These are phyloP conservation scores for Triticum monococcum DNA, from an alignment of 176 grass and related monocot species.

Conservation along the genomic window DNA sequence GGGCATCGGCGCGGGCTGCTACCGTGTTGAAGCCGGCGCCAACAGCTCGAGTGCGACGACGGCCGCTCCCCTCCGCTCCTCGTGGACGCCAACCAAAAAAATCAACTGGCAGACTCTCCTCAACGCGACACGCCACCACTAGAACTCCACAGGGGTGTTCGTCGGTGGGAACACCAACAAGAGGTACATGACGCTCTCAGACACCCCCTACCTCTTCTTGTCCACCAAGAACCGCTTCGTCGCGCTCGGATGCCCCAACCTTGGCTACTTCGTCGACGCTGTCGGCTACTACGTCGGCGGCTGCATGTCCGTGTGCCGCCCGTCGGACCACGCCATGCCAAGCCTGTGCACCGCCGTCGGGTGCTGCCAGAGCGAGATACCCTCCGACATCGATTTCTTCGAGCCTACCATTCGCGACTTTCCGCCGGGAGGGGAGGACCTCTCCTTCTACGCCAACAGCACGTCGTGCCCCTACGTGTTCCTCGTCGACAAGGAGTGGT, in stretches of 20 bases:
- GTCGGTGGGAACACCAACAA: no score
- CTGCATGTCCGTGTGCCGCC: slow-evolving; percentile 49
- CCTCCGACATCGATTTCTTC: not conserved
- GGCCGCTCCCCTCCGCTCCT: not conserved
- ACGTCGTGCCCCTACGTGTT: not conserved
- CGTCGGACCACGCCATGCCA: not conserved
- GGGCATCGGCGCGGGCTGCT: slow-evolving; percentile 54
- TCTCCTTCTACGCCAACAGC: not conserved
- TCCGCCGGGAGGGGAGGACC: no score
- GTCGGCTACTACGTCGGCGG: not conserved
- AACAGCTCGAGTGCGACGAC: not conserved
- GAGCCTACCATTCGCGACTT: not conserved
- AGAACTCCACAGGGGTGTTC: not conserved
- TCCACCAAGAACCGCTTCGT: slow-evolving; percentile 21
- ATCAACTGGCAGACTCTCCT: slow-evolving; percentile 6
- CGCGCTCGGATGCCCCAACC: slow-evolving; percentile 28
- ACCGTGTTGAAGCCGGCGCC: not conserved
- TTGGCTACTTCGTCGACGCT: not conserved
- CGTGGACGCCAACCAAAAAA: no score
- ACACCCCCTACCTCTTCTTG: slow-evolving; percentile 16
- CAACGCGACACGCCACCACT: not conserved
- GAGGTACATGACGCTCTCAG: not conserved
- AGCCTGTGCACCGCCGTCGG: slow-evolving; percentile 34
- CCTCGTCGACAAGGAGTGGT: not conserved
- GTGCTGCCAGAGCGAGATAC: slow-evolving; percentile 14